Conservation (phyloP, 139 green algal species). For the Chlorella sp. region DNA sequence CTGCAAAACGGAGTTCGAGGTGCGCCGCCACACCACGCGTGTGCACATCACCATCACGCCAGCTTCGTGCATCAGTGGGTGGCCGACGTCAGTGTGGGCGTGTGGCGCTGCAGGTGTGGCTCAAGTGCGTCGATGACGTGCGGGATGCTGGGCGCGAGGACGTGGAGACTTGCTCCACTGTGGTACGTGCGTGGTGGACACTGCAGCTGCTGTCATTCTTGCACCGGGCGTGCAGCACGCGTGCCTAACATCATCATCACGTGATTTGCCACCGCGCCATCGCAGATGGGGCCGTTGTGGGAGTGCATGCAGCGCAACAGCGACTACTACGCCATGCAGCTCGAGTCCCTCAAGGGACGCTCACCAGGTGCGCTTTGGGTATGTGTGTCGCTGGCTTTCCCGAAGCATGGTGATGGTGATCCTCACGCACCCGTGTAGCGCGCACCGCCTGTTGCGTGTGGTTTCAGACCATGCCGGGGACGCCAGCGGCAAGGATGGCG, state of each 20-base stretch:
- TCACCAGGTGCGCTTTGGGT: not conserved
- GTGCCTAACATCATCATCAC: not conserved
- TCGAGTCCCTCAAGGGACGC: not conserved
- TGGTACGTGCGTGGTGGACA: too few relatives aligned
- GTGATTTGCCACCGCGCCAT: not conserved
- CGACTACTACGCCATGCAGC: slow-evolving; percentile 13
- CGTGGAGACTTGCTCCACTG: slow-evolving; percentile 16
- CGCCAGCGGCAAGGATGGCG: not conserved
- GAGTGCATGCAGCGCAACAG: slow-evolving; percentile 15
- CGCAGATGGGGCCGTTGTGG: slow-evolving; percentile 15
- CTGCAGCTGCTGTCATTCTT: too few relatives aligned
- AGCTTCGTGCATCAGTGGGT: not conserved
- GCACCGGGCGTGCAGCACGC: too few relatives aligned
- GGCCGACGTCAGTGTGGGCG: not conserved
- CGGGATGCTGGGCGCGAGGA: slow-evolving; percentile 15
- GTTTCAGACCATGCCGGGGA: not conserved
- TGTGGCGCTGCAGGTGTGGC: slow-evolving; percentile 8
- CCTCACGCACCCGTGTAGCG: not conserved
- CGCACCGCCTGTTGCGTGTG: not conserved
- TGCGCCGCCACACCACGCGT: not conserved
- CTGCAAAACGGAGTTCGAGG: slow-evolving; percentile 3
- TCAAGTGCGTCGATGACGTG: slow-evolving; percentile 16
- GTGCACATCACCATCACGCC: not conserved
- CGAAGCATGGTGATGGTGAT: not conserved
- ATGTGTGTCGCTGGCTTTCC: not conserved